A percentile compares a stretch with the other conserved stretches of the same genome.
phyloP scores from a whole-genome alignment of 2,329 filamentous ascomycete species.

The Pestalotiopsis fici region DNA sequence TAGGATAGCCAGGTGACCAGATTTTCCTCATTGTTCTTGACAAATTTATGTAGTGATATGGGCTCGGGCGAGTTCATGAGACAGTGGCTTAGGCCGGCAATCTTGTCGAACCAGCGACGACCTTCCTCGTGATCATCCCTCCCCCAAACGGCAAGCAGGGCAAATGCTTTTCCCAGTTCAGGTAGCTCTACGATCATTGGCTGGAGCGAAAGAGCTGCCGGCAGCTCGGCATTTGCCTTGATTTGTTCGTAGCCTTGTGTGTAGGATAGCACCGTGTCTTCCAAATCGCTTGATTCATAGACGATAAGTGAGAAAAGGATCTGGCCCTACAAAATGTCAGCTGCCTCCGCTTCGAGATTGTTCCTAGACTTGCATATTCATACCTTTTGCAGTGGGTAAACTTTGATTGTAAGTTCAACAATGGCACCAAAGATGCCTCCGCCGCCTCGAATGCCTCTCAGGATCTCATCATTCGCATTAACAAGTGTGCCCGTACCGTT shows the following conservation, averaged over 20 bases:
- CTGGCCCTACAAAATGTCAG: conserved; percentile 13
- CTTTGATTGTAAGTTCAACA: conserved; percentile 38
- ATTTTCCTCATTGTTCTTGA: conserved; percentile 16
- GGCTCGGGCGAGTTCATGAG: conserved; percentile 25
- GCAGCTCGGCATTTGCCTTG: background rate
- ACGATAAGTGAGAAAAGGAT: conserved; percentile 30
- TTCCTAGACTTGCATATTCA: background rate
- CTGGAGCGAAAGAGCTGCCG: conserved; percentile 23
- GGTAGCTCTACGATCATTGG: conserved; percentile 31
- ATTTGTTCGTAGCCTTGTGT: conserved; percentile 24
- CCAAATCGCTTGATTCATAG: conserved; percentile 31
- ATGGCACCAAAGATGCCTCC: conserved; percentile 41
- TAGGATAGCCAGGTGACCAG: conserved; percentile 21
- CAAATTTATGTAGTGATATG: conserved; percentile 20
- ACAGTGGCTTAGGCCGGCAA: conserved; percentile 26
- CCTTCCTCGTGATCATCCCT: conserved; percentile 30
- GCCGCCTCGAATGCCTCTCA: conserved; percentile 39
- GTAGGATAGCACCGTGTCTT: conserved; percentile 21
- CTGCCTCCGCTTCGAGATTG: background rate
- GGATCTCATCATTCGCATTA: conserved; percentile 35
- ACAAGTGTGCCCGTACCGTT: conserved; percentile 35
- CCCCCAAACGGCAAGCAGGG: conserved; percentile 31
- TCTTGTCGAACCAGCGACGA: conserved; percentile 25
- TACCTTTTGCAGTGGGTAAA: conserved; percentile 35
- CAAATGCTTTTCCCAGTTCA: conserved; percentile 25